Conservation (phyloP, 371 early-diverging fungal genomes). For the Rhizopus stolonifer region DNA sequence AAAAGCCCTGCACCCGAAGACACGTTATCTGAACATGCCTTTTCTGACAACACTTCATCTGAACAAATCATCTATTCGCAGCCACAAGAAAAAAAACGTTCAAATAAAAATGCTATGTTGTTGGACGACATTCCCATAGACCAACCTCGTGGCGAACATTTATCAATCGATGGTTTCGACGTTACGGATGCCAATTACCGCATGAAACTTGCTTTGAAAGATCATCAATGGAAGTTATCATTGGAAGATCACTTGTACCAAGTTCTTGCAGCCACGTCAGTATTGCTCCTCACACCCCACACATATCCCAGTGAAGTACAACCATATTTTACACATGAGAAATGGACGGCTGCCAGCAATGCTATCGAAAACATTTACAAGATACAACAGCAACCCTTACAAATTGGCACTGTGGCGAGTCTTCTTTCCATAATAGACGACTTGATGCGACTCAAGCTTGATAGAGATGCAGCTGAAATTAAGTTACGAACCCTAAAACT, state of each 20-base stretch:
- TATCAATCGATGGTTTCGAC: constrained; percentile 5
- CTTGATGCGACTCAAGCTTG: constrained; percentile 7
- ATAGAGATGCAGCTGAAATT: constrained; percentile 1
- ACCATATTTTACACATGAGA: constrained; percentile 2
- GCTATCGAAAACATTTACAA: constrained; percentile 5
- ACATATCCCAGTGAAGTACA: constrained; percentile 6
- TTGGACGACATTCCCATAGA: too few species aligned
- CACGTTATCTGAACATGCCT: too few species aligned
- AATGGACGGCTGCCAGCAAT: constrained; percentile 5
- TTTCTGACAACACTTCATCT: too few species aligned
- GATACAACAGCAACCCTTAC: constrained; percentile 5
- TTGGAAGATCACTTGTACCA: constrained; percentile 10
- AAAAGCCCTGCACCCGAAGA: too few species aligned
- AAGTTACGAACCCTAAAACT: constrained; percentile 7
- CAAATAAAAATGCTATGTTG: too few species aligned
- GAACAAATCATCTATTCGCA: too few species aligned
- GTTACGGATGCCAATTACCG: constrained; percentile 12
- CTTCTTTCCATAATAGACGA: constrained; percentile 11
- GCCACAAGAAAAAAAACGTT: too few species aligned
- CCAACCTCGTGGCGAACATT: constrained; percentile 9
- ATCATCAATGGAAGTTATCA: constrained; percentile 13
- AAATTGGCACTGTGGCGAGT: constrained; percentile 1
- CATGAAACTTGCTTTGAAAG: constrained; percentile 13
- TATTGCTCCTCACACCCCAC: not conserved
- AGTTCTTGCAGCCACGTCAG: constrained; percentile 7